Percentiles rank a stretch among this genome's conserved stretches.
phyloP scores from a whole-genome alignment of 345 rosid genomes.

The Rhizophora mangle region DNA sequence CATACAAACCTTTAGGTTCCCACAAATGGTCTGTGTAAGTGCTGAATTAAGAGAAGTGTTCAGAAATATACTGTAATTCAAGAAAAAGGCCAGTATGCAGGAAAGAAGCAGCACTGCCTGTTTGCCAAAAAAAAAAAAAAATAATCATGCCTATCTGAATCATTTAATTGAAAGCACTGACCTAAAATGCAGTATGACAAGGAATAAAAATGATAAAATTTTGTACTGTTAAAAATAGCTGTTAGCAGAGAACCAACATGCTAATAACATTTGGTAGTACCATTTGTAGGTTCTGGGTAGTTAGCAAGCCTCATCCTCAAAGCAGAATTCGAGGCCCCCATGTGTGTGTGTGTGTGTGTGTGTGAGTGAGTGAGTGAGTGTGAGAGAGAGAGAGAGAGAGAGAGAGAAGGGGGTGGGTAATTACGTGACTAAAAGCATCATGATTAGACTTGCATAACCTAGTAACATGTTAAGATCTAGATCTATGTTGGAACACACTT shows the following conservation, averaged over 20 bases:
- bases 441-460: too few relatives aligned
- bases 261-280: neutral
- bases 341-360: neutral
- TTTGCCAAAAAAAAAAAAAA: constrained; percentile 8
- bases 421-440: neutral
- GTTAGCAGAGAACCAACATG: neutral
- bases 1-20: constrained; percentile 80
- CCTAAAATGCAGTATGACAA: neutral
- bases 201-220: neutral
- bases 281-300: neutral
- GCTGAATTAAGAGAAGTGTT: constrained; percentile 98
- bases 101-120: constrained; percentile 80
- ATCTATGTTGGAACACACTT: too few relatives aligned
- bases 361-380: neutral
- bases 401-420: neutral
- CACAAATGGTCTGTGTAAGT: constrained; percentile 91
- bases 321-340: too few relatives aligned
- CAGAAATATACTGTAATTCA: constrained; percentile 89
- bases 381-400: neutral
- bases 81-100: constrained; percentile 85
- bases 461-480: too few relatives aligned
- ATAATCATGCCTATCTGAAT: neutral
- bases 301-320: neutral
- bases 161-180: neutral
- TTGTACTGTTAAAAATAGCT: neutral